Percentiles rank a stretch among this genome's conserved stretches.
Conservation (phyloP, 305 asterid genomes). For the Striga hermonthica region DNA sequence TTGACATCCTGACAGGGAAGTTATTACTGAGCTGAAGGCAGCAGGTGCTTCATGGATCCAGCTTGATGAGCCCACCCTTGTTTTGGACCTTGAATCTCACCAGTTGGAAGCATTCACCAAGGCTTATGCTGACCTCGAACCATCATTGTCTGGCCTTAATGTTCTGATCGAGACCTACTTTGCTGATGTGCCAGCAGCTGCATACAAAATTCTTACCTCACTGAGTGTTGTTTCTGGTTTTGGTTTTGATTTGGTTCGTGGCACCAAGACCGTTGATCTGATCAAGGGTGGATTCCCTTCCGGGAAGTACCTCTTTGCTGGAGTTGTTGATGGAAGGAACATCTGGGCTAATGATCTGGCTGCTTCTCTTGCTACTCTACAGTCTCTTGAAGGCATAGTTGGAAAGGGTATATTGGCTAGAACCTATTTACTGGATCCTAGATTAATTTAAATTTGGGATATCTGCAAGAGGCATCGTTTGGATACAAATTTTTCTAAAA, state of each 20-base stretch:
- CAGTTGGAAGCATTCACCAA: conserved; percentile 75
- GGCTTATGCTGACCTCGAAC: conserved; percentile 73
- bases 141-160: conserved; percentile 60
- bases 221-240: conserved; percentile 64
- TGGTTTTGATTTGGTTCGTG: conserved; percentile 90
- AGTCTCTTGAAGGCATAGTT: conserved; percentile 72
- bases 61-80: conserved; percentile 90
- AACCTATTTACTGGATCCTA: too few species aligned
- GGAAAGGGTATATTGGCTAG: conserved; percentile 62
- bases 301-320: conserved; percentile 85
- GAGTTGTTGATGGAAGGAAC: conserved; percentile 95
- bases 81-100: conserved; percentile 77
- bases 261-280: conserved; percentile 68
- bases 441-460: too few species aligned
- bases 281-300: conserved; percentile 79
- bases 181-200: conserved; percentile 72
- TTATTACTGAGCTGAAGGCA: conserved; percentile 80
- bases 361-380: conserved; percentile 57
- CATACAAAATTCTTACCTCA: conserved; percentile 71
- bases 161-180: conserved; percentile 76
- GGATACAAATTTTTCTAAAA: too few species aligned
- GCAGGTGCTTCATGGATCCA: conserved; percentile 95
- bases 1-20: conserved; percentile 56
- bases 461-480: too few species aligned
- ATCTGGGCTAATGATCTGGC: conserved; percentile 93